A percentile compares a stretch with the other conserved stretches of the same genome.
Conservation (phyloP, 257 asterid genomes). For the Solanum appendiculatum region DNA sequence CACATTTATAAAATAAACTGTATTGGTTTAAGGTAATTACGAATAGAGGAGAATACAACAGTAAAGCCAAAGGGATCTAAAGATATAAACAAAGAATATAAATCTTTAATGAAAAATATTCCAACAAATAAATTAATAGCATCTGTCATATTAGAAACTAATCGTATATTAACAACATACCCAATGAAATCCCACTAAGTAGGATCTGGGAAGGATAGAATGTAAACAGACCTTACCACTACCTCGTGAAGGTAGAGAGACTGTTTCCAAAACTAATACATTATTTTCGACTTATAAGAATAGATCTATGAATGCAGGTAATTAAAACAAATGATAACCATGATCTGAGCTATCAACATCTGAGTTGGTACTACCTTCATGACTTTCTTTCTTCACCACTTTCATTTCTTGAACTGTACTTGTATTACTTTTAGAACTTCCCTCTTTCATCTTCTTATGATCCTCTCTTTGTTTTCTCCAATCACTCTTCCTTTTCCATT, state of each 20-base stretch:
- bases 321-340: constrained; percentile 30
- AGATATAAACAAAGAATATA: too few species aligned
- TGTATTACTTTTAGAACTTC: constrained; percentile 19
- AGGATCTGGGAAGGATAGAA: background rate
- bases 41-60: background rate
- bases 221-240: too few species aligned
- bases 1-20: background rate
- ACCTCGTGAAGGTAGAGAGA: background rate
- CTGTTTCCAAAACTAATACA: background rate
- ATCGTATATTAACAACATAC: background rate
- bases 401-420: constrained; percentile 33
- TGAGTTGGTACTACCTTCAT: constrained; percentile 32
- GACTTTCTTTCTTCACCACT: background rate
- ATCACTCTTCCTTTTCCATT: constrained; percentile 25
- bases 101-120: too few species aligned
- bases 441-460: constrained; percentile 9
- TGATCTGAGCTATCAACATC: constrained; percentile 54
- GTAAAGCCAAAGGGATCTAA: too few species aligned
- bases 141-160: background rate
- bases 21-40: background rate
- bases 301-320: background rate
- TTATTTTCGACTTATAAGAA: background rate
- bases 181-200: too few species aligned
- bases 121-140: background rate
- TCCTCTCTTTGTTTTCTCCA: constrained; percentile 27